Conservation (phyloP, 2,329 filamentous ascomycete species). For the Talaromyces marneffei region DNA sequence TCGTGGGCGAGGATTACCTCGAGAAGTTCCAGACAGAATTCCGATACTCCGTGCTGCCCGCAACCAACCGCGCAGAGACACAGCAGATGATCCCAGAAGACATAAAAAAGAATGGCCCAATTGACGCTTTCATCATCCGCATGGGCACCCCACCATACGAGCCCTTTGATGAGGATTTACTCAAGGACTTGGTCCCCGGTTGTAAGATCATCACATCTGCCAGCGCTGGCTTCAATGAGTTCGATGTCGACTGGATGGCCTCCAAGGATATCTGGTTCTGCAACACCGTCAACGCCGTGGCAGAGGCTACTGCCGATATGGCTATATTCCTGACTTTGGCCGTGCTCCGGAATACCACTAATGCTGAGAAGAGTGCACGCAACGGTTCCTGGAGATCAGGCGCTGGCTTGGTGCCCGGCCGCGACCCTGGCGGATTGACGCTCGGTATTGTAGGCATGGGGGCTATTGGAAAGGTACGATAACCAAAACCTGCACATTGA, state of each 20-base stretch:
- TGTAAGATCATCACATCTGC: slow-evolving; percentile 46
- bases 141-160: slow-evolving; percentile 47
- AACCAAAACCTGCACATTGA: slow-evolving; percentile 10
- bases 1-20: slow-evolving; percentile 37
- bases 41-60: slow-evolving; percentile 37
- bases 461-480: slow-evolving; percentile 58
- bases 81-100: slow-evolving; percentile 33
- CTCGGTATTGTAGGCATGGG: slow-evolving; percentile 74
- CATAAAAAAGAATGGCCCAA: slow-evolving; percentile 34
- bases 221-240: slow-evolving; percentile 46
- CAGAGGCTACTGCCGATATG: slow-evolving; percentile 70
- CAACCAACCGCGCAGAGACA: slow-evolving; percentile 33
- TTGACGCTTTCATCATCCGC: slow-evolving; percentile 47
- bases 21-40: slow-evolving; percentile 35
- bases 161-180: slow-evolving; percentile 45
- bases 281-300: slow-evolving; percentile 66
- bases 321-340: slow-evolving; percentile 69
- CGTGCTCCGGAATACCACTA: slow-evolving; percentile 61
- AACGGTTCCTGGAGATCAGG: slow-evolving; percentile 45
- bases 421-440: slow-evolving; percentile 65
- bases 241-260: slow-evolving; percentile 42
- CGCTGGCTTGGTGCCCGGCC: slow-evolving; percentile 60
- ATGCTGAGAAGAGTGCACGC: slow-evolving; percentile 55
- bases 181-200: slow-evolving; percentile 36
- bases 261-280: slow-evolving; percentile 47